phyloP scores from a whole-genome alignment of 192 early-diverging fungal genomes.

The Gonapodya prolifera region DNA sequence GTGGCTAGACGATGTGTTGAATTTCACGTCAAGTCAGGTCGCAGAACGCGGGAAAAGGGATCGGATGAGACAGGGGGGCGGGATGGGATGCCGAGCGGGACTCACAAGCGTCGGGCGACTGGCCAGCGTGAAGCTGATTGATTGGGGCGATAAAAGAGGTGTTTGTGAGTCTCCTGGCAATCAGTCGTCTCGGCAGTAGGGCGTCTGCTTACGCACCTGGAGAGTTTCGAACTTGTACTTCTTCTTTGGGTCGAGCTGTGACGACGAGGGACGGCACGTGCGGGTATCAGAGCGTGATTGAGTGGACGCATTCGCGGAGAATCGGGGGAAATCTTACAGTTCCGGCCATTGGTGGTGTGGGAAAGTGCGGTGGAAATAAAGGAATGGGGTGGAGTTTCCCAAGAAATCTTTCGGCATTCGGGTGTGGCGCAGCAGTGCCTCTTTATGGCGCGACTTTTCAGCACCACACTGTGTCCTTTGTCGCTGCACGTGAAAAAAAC shows the following conservation, averaged over 20 bases:
- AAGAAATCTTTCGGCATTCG: too few relatives aligned
- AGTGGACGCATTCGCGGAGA: too few relatives aligned
- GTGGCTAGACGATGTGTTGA: constrained; percentile 31
- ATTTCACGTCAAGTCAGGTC: constrained; percentile 11
- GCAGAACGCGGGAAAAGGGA: constrained; percentile 7
- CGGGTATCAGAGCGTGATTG: too few relatives aligned
- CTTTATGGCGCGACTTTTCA: too few relatives aligned
- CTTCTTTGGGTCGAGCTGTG: not conserved
- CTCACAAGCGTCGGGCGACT: constrained; percentile 30
- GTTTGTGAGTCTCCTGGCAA: too few relatives aligned
- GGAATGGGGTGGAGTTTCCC: not conserved
- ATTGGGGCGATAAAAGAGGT: constrained; percentile 59
- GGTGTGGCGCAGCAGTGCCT: too few relatives aligned
- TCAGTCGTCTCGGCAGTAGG: too few relatives aligned
- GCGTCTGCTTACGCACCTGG: not conserved
- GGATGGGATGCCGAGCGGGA: constrained; percentile 14
- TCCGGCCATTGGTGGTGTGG: not conserved
- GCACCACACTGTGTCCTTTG: too few relatives aligned
- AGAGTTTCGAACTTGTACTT: constrained; percentile 6
- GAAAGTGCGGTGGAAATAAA: not conserved
- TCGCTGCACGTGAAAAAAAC: too few relatives aligned
- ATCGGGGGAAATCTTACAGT: too few relatives aligned
- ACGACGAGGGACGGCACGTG: too few relatives aligned
- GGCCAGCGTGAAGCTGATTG: constrained; percentile 84
- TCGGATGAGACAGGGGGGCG: constrained; percentile 17